phyloP scores from a whole-genome alignment of 192 early-diverging fungal genomes.

The Mortierella alpina region DNA sequence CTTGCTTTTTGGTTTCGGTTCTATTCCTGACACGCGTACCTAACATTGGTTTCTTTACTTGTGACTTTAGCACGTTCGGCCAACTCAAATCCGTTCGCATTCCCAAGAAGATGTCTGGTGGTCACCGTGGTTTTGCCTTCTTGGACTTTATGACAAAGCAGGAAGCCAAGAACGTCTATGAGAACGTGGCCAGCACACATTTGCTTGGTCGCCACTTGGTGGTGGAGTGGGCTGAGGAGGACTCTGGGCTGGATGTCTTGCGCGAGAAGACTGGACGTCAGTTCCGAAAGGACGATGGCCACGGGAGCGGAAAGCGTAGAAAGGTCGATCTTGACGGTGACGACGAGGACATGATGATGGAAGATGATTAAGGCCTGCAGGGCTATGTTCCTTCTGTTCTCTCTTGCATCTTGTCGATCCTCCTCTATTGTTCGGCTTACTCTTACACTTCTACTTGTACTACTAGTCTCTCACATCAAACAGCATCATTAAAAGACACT shows the following conservation, averaged over 20 bases:
- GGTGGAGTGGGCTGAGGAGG: conserved; percentile 93
- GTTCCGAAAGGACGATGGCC: conserved; percentile 74
- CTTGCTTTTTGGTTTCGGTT: neutral
- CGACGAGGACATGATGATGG: conserved; percentile 51
- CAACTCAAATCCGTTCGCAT: conserved; percentile 95
- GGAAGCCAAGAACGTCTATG: conserved; percentile 91
- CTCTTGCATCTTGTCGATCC: neutral
- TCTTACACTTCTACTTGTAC: neutral
- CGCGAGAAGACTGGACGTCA: conserved; percentile 87
- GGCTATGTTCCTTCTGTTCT: conserved; percentile 1
- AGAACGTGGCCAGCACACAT: conserved; percentile 90
- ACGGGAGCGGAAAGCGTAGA: conserved; percentile 54
- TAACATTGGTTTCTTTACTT: conserved; percentile 1
- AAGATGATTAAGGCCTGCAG: conserved; percentile 27
- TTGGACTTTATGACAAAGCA: conserved; percentile 97
- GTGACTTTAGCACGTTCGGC: conserved; percentile 79
- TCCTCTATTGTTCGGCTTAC: neutral
- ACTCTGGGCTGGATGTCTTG: conserved; percentile 79
- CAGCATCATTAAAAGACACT: no score
- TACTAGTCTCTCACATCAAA: no score
- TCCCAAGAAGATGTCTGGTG: conserved; percentile 93
- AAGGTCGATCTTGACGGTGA: conserved; percentile 50
- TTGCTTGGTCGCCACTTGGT: conserved; percentile 98
- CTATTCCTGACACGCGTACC: conserved; percentile 1
- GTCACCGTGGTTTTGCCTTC: conserved; percentile 98